Evolutionary conservation across 2,329 filamentous ascomycete species (phyloP), one percentile per base, ranked within the genome.

Genomic region (Fonsecaea erecta): DNA sequence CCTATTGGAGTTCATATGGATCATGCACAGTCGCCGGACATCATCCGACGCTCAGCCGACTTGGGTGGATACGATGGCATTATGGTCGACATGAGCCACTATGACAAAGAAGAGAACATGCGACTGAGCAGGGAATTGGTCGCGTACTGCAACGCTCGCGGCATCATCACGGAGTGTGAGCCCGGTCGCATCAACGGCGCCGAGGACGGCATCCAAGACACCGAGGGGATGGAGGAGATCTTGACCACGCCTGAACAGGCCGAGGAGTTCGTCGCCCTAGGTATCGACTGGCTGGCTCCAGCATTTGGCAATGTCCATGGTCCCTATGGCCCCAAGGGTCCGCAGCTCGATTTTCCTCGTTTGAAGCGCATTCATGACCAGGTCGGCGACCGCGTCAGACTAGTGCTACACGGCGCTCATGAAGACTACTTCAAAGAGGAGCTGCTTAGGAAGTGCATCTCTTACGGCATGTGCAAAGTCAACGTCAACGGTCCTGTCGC

Each of bases 261-360:
- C 7, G 84, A 87, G 67, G 86, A 90, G 70, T 92, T 92, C 71
- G 83, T 91, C 2, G 83, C 81, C 1, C 89, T 88, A 12, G 90
- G 88, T 0, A 89, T 92, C 73, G 87, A 92, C 72, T 88, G 88
- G 79, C 79, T 93, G n/a, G 90, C 90, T 1, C 90, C 90, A 0
- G 88, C 88, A 0, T 90, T 92, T 77, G 90, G 90, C 3, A 92
- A 92, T 71, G 86, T 92, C 51, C 90, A 92, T 77, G 90, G 90
- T 4, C 85, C 88, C 71, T 92, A 92, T 75, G 89, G 89, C 0
- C 65, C 67, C 21, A 51, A 71, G 58, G 69, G 69, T 2, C 67
- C 69, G 2, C 68, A 71, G 40, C 48, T 72, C 30, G 70, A 72
- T n/a, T 69, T 62, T 0, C 83, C 85, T 76, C 84, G 70, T 26